Conservation (phyloP, 108 stramenopile genomes). For the Nannochloropsis salina region DNA sequence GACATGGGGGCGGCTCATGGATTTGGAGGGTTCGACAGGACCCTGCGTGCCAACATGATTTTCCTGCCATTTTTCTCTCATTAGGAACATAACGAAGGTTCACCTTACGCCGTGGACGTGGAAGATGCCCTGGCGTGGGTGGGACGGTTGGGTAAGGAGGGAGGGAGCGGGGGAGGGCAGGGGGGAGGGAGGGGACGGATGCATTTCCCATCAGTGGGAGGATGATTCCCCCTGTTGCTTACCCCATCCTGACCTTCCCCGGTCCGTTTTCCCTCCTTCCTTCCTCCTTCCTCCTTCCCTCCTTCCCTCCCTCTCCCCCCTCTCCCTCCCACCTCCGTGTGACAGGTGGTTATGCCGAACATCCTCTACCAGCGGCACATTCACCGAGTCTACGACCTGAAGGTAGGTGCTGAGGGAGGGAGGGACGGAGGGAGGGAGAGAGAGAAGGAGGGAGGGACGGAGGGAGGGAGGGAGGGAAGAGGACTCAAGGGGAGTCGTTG, state of each 20-base stretch:
- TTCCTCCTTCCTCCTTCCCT: background rate
- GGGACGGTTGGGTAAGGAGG: constrained; percentile 1
- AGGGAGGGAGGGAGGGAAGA: background rate
- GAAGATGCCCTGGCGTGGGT: background rate
- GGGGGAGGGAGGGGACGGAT: background rate
- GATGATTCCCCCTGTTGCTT: background rate
- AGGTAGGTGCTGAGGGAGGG: constrained; percentile 72
- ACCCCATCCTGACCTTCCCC: background rate
- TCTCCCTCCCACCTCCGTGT: background rate
- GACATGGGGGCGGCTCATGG: background rate
- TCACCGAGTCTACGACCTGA: constrained; percentile 76
- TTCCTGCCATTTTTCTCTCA: background rate
- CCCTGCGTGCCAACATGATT: background rate
- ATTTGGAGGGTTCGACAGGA: background rate
- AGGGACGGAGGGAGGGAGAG: background rate
- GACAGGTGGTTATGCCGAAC: constrained; percentile 86
- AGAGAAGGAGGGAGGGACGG: background rate
- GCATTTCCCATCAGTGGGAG: background rate
- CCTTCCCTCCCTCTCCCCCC: background rate
- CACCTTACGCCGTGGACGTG: background rate
- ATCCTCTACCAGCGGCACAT: constrained; percentile 87
- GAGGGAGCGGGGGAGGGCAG: background rate
- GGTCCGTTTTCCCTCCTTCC: background rate
- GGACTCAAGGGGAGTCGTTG: too few species aligned
- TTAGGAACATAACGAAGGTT: background rate